phyloP scores from a whole-genome alignment of 106 monocot species.

The Dioscorea zingiberensis region DNA sequence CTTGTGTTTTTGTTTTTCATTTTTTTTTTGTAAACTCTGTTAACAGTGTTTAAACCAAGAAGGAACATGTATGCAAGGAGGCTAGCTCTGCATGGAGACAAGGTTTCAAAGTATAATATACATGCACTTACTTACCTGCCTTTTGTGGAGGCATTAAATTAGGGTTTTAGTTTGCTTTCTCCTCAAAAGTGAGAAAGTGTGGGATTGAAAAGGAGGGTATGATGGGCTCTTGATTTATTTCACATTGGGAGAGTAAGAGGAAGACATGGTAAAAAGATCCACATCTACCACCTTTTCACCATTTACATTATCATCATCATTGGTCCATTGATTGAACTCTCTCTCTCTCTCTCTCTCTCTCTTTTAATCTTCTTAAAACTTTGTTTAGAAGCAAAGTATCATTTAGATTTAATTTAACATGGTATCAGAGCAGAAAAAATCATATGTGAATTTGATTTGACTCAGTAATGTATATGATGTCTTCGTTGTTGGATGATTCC shows the following conservation, averaged over 20 bases:
- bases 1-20: background rate
- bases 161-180: background rate
- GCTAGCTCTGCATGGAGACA: background rate
- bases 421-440: too few species aligned
- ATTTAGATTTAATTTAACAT: too few species aligned
- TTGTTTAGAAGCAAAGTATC: too few species aligned
- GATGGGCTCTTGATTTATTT: slow-evolving; percentile 45
- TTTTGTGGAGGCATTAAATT: background rate
- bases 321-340: slow-evolving; percentile 1
- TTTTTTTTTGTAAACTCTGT: background rate
- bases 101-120: background rate
- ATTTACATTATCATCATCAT: slow-evolving; percentile 2
- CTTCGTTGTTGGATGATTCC: too few species aligned
- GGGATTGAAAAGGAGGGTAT: slow-evolving; percentile 18
- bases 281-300: too few species aligned
- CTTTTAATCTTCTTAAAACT: too few species aligned
- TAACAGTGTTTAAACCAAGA: background rate
- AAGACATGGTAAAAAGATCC: too few species aligned
- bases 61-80: too few species aligned
- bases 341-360: too few species aligned
- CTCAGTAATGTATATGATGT: too few species aligned
- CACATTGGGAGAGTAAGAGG: background rate
- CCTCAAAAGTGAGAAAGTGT: slow-evolving; percentile 7
- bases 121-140: slow-evolving; percentile 1
- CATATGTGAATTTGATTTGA: too few species aligned